Conservation (phyloP, 1,139 yeast species). For the Sugiyamaella pinicola region DNA sequence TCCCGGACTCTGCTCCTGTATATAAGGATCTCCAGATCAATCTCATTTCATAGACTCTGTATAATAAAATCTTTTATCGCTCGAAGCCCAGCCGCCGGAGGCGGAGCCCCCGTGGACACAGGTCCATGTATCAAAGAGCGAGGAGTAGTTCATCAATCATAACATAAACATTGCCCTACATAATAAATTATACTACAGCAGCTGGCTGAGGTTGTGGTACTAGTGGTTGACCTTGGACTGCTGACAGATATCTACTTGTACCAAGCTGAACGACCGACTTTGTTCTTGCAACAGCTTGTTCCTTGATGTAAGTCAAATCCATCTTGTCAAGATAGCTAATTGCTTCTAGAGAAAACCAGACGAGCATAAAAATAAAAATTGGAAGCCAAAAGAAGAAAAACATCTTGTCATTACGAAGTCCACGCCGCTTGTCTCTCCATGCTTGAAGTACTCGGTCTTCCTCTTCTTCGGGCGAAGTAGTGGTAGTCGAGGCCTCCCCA, state of each 20-base stretch:
- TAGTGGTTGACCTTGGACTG: constrained; percentile 17
- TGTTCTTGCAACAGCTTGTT: constrained; percentile 13
- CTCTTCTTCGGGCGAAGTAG: constrained; percentile 21
- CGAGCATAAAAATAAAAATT: constrained; percentile 36
- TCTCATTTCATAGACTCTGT: constrained; percentile 9
- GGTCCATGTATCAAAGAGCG: no score
- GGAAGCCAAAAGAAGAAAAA: constrained; percentile 72
- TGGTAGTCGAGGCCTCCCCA: constrained; percentile 20
- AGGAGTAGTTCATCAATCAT: no score
- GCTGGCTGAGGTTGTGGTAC: not conserved
- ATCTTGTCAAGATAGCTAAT: constrained; percentile 24
- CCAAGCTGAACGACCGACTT: constrained; percentile 22
- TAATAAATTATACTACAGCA: not conserved
- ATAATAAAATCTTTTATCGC: no score
- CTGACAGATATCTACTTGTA: constrained; percentile 10
- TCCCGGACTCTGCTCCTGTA: constrained; percentile 15
- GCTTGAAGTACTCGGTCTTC: constrained; percentile 36
- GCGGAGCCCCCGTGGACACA: not conserved
- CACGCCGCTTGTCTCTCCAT: constrained; percentile 46
- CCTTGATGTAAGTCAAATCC: constrained; percentile 20
- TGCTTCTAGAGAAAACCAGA: constrained; percentile 34
- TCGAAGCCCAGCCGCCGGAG: not conserved
- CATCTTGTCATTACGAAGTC: constrained; percentile 80
- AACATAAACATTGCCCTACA: not conserved
- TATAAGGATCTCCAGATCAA: constrained; percentile 11